Evolutionary conservation across 2,329 filamentous ascomycete genomes (phyloP).

Genomic region (Aspergillus sp.): DNA sequence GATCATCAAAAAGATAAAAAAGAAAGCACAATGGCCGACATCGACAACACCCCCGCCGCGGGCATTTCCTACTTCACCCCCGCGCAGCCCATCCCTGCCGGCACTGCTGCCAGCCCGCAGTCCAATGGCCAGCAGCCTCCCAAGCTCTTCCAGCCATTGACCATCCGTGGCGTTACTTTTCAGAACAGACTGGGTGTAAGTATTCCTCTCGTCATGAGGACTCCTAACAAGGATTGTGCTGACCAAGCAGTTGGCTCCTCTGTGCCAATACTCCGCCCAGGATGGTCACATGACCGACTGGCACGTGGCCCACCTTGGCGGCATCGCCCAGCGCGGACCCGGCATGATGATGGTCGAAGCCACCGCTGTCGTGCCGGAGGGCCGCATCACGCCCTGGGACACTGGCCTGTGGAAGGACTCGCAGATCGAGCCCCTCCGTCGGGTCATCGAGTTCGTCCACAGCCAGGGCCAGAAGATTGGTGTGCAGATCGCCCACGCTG

Average conservation of each 20-base stretch:
- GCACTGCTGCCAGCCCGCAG: slow-evolving; percentile 36
- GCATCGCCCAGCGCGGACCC: slow-evolving; percentile 71
- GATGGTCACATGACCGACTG: slow-evolving; percentile 73
- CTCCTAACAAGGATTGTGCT: not conserved
- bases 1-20: no score
- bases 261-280: slow-evolving; percentile 64
- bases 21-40: slow-evolving; percentile 14
- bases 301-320: slow-evolving; percentile 80
- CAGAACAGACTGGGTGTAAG: slow-evolving; percentile 60
- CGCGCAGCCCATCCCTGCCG: slow-evolving; percentile 30
- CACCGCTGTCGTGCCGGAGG: slow-evolving; percentile 68
- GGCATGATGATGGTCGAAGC: slow-evolving; percentile 74
- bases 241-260: slow-evolving; percentile 35
- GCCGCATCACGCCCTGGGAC: slow-evolving; percentile 67
- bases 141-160: slow-evolving; percentile 56
- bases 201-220: not conserved
- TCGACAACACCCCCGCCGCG: slow-evolving; percentile 32
- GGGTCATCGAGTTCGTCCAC: slow-evolving; percentile 74
- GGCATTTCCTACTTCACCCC: slow-evolving; percentile 42
- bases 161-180: slow-evolving; percentile 56
- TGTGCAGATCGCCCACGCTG: slow-evolving; percentile 79
- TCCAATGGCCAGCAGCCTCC: slow-evolving; percentile 39
- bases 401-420: slow-evolving; percentile 75
- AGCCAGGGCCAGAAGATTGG: slow-evolving; percentile 70
- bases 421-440: slow-evolving; percentile 65